Evolutionary conservation across 345 rosid species (phyloP).

Genomic region (Luvunga scandens): DNA sequence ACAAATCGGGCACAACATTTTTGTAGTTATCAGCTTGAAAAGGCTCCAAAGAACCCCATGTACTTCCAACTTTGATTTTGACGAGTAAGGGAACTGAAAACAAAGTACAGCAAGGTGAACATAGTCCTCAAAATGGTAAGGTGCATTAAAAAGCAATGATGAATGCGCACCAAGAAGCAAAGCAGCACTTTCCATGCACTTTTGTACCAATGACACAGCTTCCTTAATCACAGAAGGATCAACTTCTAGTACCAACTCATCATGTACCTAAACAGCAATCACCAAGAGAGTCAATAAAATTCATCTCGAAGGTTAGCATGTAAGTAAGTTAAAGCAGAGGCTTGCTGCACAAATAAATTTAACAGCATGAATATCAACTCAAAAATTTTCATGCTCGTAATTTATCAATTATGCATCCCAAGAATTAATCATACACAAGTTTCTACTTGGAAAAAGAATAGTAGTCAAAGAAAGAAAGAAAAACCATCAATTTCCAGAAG

Average conservation of each 20-base stretch:
- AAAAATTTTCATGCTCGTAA: neutral
- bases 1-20: constrained; percentile 27
- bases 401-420: neutral
- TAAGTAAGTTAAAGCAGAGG: neutral
- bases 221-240: constrained; percentile 69
- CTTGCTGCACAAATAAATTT: constrained; percentile 2
- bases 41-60: constrained; percentile 91
- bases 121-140: constrained; percentile 8
- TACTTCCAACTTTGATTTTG: constrained; percentile 83
- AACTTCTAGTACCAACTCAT: constrained; percentile 85
- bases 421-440: neutral
- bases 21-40: constrained; percentile 37
- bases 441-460: neutral
- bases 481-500: constrained; percentile 1
- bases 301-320: neutral
- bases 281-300: constrained; percentile 2
- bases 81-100: constrained; percentile 78
- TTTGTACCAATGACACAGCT: constrained; percentile 62
- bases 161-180: constrained; percentile 59
- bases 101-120: constrained; percentile 9
- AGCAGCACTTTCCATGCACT: constrained; percentile 82
- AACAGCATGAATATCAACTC: neutral
- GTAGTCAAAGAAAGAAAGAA: neutral
- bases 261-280: constrained; percentile 66
- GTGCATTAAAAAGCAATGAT: neutral